Conservation (phyloP, 805 yeast species). For the Nakazawaea wyomingensis region DNA sequence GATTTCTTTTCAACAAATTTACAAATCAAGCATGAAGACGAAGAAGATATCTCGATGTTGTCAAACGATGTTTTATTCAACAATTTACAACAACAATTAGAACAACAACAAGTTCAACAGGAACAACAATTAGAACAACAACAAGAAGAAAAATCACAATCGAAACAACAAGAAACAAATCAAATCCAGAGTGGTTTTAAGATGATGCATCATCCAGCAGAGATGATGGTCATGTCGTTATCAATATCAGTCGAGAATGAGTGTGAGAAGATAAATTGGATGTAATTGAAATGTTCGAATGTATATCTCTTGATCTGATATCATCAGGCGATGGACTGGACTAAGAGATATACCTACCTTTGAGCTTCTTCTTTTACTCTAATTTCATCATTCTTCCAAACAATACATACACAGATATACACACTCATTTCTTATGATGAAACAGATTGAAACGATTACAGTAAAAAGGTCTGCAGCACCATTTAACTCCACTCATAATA, state of each 20-base stretch:
- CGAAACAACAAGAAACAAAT: conserved; percentile 16
- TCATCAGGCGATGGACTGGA: conserved; percentile 1
- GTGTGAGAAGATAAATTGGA: background rate
- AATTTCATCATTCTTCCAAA: background rate
- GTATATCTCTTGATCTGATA: background rate
- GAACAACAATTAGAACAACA: background rate
- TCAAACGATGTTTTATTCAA: conserved; percentile 15
- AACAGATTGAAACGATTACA: background rate
- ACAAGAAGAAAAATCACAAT: no score
- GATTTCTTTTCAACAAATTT: conserved; percentile 17
- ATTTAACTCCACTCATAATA: conserved; percentile 25
- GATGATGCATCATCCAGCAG: conserved; percentile 38
- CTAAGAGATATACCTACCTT: conserved; percentile 3
- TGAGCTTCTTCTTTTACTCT: background rate
- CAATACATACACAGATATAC: no score
- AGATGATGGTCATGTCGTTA: conserved; percentile 22
- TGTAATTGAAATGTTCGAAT: background rate
- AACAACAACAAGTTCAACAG: conserved; percentile 12
- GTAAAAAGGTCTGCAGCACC: conserved; percentile 33
- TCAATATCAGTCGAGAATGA: background rate
- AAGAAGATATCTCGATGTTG: conserved; percentile 5
- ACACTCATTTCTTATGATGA: conserved; percentile 3
- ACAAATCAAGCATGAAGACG: conserved; percentile 22
- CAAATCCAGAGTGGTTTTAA: conserved; percentile 23
- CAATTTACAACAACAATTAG: conserved; percentile 12